These are phyloP conservation scores for Aspergillus texensis DNA, from an alignment of 2,329 filamentous ascomycete genomes.

Conservation along the genomic window DNA sequence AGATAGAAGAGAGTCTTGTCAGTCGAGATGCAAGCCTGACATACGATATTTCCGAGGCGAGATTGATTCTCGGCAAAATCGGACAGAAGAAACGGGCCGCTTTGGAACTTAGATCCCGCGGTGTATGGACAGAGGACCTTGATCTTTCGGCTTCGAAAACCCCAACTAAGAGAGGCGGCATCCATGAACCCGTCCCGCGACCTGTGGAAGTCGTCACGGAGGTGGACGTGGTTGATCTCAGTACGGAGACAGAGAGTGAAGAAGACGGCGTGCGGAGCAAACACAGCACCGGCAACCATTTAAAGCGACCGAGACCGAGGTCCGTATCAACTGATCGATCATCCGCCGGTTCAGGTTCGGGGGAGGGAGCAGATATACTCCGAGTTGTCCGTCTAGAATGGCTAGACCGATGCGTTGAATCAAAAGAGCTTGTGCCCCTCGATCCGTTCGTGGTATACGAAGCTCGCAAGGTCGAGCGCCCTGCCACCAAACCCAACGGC, in stretches of 20 bases:
- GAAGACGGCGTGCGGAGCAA: slow-evolving; percentile 22
- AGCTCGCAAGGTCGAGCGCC: slow-evolving; percentile 48
- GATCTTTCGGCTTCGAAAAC: slow-evolving; percentile 8
- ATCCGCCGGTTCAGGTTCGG: neutral
- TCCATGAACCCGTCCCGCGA: slow-evolving; percentile 6
- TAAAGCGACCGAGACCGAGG: slow-evolving; percentile 8
- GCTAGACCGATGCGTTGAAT: slow-evolving; percentile 52
- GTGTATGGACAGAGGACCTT: slow-evolving; percentile 54
- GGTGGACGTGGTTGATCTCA: slow-evolving; percentile 31
- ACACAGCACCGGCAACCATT: slow-evolving; percentile 14
- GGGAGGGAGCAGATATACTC: slow-evolving; percentile 36
- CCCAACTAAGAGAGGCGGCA: slow-evolving; percentile 32
- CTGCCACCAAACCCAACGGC: slow-evolving; percentile 20
- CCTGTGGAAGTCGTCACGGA: neutral
- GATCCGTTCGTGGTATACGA: slow-evolving; percentile 56
- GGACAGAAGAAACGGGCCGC: slow-evolving; percentile 69
- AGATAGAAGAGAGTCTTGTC: slow-evolving; percentile 66
- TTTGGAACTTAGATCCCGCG: slow-evolving; percentile 74
- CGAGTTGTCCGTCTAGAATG: slow-evolving; percentile 58
- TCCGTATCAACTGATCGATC: neutral
- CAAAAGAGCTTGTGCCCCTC: slow-evolving; percentile 48
- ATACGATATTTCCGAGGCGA: slow-evolving; percentile 71
- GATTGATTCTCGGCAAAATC: slow-evolving; percentile 74
- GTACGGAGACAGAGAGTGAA: slow-evolving; percentile 35
- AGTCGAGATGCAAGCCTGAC: slow-evolving; percentile 62